Percentiles rank a stretch among this genome's conserved stretches.
These are phyloP conservation scores for Neoboletus magnificus DNA, from an alignment of 768 basidiomycete species.

Conservation along the genomic window DNA sequence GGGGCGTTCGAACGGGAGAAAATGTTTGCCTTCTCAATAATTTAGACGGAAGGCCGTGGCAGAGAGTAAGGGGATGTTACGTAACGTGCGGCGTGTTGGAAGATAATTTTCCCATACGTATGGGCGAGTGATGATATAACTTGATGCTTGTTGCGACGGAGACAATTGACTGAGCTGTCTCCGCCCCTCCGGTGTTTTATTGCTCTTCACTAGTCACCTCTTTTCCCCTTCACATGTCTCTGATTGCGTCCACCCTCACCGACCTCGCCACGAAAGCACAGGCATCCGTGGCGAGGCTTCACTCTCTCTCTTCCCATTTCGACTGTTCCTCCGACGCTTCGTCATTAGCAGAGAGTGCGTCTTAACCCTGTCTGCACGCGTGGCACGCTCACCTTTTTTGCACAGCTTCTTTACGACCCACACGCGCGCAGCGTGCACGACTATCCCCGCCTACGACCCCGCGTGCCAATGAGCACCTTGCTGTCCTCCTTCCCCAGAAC, in stretches of 20 bases:
- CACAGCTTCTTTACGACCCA: slow-evolving; percentile 24
- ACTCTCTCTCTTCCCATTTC: slow-evolving; percentile 1
- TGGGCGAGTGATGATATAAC: slow-evolving; percentile 28
- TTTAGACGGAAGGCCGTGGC: slow-evolving; percentile 15
- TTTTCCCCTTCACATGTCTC: slow-evolving; percentile 28
- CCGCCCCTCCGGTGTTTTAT: slow-evolving; percentile 3
- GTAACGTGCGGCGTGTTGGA: slow-evolving; percentile 14
- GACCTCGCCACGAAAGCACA: slow-evolving; percentile 30
- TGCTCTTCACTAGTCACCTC: slow-evolving; percentile 9
- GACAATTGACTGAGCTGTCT: neutral
- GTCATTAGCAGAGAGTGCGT: slow-evolving; percentile 15
- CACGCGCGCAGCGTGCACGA: slow-evolving; percentile 16
- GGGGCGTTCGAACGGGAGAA: neutral
- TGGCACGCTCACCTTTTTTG: neutral
- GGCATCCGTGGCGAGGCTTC: slow-evolving; percentile 12
- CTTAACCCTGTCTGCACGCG: neutral
- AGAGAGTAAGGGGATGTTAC: slow-evolving; percentile 5
- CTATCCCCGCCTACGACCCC: slow-evolving; percentile 18
- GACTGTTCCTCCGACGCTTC: slow-evolving; percentile 13
- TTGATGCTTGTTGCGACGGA: slow-evolving; percentile 25
- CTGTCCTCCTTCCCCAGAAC: slow-evolving; percentile 62
- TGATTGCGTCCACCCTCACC: slow-evolving; percentile 22
- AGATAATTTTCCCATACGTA: slow-evolving; percentile 25
- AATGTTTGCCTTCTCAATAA: neutral
- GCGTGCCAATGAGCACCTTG: slow-evolving; percentile 66